Base-by-base conservation (phyloP, 1,284 basidiomycete species). In the Irpex sp. region DNA sequence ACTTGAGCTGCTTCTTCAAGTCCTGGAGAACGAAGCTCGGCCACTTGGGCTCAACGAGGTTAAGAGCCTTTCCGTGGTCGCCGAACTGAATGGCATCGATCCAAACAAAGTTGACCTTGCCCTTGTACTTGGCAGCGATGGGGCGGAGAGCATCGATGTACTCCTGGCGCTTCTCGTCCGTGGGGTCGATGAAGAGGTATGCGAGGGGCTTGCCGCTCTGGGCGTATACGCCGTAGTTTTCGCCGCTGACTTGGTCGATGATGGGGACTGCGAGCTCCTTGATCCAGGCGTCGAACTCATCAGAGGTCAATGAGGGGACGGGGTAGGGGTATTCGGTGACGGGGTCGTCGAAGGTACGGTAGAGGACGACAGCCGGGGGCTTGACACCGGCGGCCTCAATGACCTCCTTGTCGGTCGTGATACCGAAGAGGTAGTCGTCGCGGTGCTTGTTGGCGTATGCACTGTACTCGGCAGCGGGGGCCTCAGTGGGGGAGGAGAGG, bases 41-140 rank as follows among this genome's bases (percentile, higher is more conserved):
- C 94, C 95, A 98, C 72, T 91, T 88, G 68, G 87, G 78, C 72
- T 93, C 91, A 55, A 75, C 74, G 66, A 99, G 83, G 84, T 97
- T 98, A 67, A 99, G 85, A 8, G 93, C 91, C 79, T 96, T 96
- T 71, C 92, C 97, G 81, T 99, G 97, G 73, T 98, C 95, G 72
- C 86, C 88, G 73, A 96, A 99, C 78, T 95, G 96, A 80, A 91
- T 81, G 21, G 93, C 96, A 76, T 99, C 97, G 72, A 99, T 99
- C 91, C 91, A 97, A 68, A 99, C 97, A 78, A 99, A 97, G 89
- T 97, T 98, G 75, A 98, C 72, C 79, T 93, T 91, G 73, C 88
- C 86, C 78, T 93, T 95, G 84, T 87, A 85, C 73, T 88, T 85
- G 65, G 87, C 82, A 34, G 97, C 96, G 62, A 97, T 75, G 1